Conservation (phyloP, 306 rosid genomes). For the Geum urbanum region DNA sequence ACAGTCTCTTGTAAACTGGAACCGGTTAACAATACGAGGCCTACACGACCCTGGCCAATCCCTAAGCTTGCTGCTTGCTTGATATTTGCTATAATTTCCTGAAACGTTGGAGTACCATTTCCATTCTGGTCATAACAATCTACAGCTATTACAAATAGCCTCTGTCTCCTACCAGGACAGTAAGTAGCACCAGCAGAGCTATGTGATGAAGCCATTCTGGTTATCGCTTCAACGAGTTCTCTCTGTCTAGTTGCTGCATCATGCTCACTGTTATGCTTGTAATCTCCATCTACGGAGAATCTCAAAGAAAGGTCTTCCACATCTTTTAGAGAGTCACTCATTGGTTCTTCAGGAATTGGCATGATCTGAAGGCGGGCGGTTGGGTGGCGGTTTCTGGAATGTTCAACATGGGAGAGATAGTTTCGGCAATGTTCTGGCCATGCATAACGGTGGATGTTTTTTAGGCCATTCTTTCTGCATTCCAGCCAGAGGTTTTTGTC, state of each 20-base stretch:
- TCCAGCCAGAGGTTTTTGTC: slow-evolving; percentile 73
- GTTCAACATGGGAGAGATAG: slow-evolving; percentile 77
- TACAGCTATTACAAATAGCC: slow-evolving; percentile 53
- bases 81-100: slow-evolving; percentile 35
- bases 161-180: slow-evolving; percentile 63
- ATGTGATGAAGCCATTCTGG: slow-evolving; percentile 39
- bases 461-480: slow-evolving; percentile 72
- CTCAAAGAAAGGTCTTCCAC: slow-evolving; percentile 70
- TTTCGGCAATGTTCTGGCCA: slow-evolving; percentile 84
- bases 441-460: slow-evolving; percentile 72
- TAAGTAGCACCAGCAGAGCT: slow-evolving; percentile 37
- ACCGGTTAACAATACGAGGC: slow-evolving; percentile 57
- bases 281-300: slow-evolving; percentile 64
- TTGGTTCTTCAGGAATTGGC: slow-evolving; percentile 64
- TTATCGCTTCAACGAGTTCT: slow-evolving; percentile 68
- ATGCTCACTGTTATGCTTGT: slow-evolving; percentile 41
- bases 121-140: slow-evolving; percentile 60
- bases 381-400: slow-evolving; percentile 52
- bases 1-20: slow-evolving; percentile 54
- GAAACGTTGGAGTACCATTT: slow-evolving; percentile 37
- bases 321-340: slow-evolving; percentile 70
- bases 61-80: slow-evolving; percentile 40
- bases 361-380: slow-evolving; percentile 54
- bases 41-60: slow-evolving; percentile 43
- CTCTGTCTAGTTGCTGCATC: slow-evolving; percentile 60